Evolutionary conservation across 225 moss, liverwort and hornwort genomes (phyloP), one percentile per base, ranked within the genome.

Genomic region (Sphagnum contortum): DNA sequence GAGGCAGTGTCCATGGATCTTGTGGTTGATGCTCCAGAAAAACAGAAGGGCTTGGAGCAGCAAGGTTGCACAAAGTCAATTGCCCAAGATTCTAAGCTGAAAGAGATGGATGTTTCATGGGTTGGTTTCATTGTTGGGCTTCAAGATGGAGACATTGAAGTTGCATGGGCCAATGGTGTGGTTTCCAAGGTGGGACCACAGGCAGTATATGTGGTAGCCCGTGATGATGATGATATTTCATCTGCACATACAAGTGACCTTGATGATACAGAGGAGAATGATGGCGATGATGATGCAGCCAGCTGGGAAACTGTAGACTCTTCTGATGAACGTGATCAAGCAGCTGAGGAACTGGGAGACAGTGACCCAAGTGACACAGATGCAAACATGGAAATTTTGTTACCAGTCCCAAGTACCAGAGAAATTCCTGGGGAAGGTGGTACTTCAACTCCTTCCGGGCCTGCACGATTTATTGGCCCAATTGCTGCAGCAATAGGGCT

Each of bases 101-200:
- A 65, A 7, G 60, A 70, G 47, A 58, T 76, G 57, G 86, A 89
- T 64, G 61, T 98, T 67, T 89, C 98, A 50, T 98, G 98, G 98
- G 98, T 88, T 74, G 98, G 98, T 67, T 82, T 86, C 57, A 93
- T 98, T 61, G 78, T 81, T 60, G 91, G 98, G 45, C 79, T 98
- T 52, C 80, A 89, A 75, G 91, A 87, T 77, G 98, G 98, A 64
- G 91, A 93, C 59, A 87, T 98, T 66, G 93, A 98, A 75, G 98
- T 98, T 29, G 89, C 89, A 57, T 98, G 98, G 98, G 90, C 93
- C 14, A 87, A 93, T 79, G 98, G 81, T 71, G 77, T 87, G 74
- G 75, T 93, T 49, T 98, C 98, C 49, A 98, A 93, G 91, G 94
- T 93, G 9, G 93, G 89, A 66, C 98, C 93, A 49, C 90, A 91